These are phyloP conservation scores for Pseudogymnoascus sp. DNA, from an alignment of 2,329 filamentous ascomycete species.

Conservation along the genomic window DNA sequence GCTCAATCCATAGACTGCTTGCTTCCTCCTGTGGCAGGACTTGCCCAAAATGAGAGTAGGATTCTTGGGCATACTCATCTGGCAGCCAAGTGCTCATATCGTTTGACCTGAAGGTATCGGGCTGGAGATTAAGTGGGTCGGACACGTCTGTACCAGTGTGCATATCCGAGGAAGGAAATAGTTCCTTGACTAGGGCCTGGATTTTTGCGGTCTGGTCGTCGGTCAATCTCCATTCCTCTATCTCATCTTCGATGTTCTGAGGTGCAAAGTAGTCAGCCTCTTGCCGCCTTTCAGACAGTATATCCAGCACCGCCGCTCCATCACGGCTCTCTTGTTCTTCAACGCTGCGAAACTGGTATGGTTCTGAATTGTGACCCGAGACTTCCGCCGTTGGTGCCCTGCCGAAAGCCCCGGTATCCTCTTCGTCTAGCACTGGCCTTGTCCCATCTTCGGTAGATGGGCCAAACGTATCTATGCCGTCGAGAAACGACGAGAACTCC, in stretches of 20 bases:
- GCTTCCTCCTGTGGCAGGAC: constrained; percentile 4
- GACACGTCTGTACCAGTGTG: constrained; percentile 15
- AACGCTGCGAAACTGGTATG: constrained; percentile 11
- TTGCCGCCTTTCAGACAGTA: constrained; percentile 29
- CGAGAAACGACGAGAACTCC: constrained; percentile 27
- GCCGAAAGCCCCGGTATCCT: not conserved
- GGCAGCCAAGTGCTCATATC: constrained; percentile 9
- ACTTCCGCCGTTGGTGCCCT: not conserved
- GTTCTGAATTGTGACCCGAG: not conserved
- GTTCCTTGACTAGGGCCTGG: constrained; percentile 20
- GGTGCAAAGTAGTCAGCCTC: constrained; percentile 20
- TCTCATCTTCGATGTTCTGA: constrained; percentile 21
- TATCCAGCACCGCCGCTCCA: constrained; percentile 34
- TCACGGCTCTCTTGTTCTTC: constrained; percentile 27
- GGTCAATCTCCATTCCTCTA: constrained; percentile 25
- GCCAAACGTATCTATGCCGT: constrained; percentile 21
- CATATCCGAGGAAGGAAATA: constrained; percentile 18
- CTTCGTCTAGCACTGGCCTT: not conserved
- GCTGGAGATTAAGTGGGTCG: constrained; percentile 22
- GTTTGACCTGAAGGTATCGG: constrained; percentile 9
- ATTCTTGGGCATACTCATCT: constrained; percentile 22
- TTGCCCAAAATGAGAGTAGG: constrained; percentile 13
- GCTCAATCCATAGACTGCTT: constrained; percentile 40
- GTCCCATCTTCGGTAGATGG: constrained; percentile 15
- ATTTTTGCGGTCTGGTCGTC: constrained; percentile 21